Evolutionary conservation across 495 filamentous ascomycete genomes (phyloP).

Genomic region (Lophiostoma macrostomum): DNA sequence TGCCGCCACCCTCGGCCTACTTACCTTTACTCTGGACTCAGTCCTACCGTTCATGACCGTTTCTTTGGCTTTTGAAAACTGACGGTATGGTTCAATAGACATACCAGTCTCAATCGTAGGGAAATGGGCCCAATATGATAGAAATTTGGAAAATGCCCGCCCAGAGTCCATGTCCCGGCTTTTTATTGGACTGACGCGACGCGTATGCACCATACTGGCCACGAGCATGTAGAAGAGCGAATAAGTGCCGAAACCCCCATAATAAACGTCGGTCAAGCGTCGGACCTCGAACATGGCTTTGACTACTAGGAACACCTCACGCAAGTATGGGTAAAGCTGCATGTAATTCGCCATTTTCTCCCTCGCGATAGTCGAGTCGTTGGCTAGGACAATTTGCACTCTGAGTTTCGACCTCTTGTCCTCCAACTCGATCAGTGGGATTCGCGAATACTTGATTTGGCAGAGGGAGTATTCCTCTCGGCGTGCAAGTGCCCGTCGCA

Average conservation of each 20-base stretch:
- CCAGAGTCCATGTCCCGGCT: constrained; percentile 8
- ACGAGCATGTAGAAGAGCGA: constrained; percentile 56
- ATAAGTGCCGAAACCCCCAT: constrained; percentile 50
- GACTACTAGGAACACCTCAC: constrained; percentile 48
- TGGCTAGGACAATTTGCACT: constrained; percentile 48
- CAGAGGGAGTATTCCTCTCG: neutral
- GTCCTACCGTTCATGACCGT: constrained; percentile 10
- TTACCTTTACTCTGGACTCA: constrained; percentile 12
- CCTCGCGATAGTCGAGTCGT: constrained; percentile 37
- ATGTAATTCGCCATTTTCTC: constrained; percentile 48
- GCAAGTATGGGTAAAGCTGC: constrained; percentile 49
- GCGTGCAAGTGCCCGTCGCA: too few relatives aligned
- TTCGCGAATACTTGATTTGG: constrained; percentile 7
- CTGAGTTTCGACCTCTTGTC: constrained; percentile 50
- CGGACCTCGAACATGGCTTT: constrained; percentile 51
- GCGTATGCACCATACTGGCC: constrained; percentile 46
- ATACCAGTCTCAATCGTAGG: constrained; percentile 49
- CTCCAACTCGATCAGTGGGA: constrained; percentile 36
- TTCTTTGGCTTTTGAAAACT: constrained; percentile 40
- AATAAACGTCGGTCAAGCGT: constrained; percentile 45
- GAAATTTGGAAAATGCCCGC: constrained; percentile 34
- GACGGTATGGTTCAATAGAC: constrained; percentile 49
- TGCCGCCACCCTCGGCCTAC: too few relatives aligned
- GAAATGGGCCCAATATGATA: constrained; percentile 49
- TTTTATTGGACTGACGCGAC: constrained; percentile 24